Evolutionary conservation across 2,329 filamentous ascomycete genomes (phyloP).

Genomic region (Didymella lethalis): DNA sequence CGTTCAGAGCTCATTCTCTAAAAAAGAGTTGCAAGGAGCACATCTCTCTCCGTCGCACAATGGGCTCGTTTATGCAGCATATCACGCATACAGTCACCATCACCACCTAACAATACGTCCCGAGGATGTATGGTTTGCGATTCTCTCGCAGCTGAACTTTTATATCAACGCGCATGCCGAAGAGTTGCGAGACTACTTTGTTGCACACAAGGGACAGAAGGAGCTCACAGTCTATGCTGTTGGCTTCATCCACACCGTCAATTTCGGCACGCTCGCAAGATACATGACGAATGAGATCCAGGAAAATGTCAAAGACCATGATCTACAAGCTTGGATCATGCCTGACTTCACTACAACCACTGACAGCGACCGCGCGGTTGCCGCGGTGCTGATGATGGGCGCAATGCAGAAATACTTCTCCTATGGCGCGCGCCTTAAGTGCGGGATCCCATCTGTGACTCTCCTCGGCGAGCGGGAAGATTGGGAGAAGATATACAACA

Average conservation of each 20-base stretch:
- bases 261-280: constrained; percentile 14
- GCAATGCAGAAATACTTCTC: constrained; percentile 29
- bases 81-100: constrained; percentile 29
- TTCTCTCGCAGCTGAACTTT: constrained; percentile 36
- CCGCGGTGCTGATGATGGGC: constrained; percentile 31
- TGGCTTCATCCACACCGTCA: constrained; percentile 10
- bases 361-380: constrained; percentile 18
- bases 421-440: constrained; percentile 3
- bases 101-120: constrained; percentile 37
- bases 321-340: constrained; percentile 30
- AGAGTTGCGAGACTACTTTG: constrained; percentile 35
- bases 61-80: constrained; percentile 27
- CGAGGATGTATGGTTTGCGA: constrained; percentile 40
- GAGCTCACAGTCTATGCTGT: constrained; percentile 21
- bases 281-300: constrained; percentile 21
- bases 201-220: constrained; percentile 43
- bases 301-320: constrained; percentile 19
- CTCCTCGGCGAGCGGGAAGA: constrained; percentile 29
- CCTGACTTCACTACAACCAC: constrained; percentile 33
- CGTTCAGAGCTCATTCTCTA: constrained; percentile 21
- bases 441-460: constrained; percentile 33
- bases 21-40: background rate
- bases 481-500: constrained; percentile 26
- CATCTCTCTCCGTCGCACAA: constrained; percentile 22
- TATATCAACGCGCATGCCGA: constrained; percentile 39